Conservation (phyloP, 768 basidiomycete species). For the Antrodiella citrinella region DNA sequence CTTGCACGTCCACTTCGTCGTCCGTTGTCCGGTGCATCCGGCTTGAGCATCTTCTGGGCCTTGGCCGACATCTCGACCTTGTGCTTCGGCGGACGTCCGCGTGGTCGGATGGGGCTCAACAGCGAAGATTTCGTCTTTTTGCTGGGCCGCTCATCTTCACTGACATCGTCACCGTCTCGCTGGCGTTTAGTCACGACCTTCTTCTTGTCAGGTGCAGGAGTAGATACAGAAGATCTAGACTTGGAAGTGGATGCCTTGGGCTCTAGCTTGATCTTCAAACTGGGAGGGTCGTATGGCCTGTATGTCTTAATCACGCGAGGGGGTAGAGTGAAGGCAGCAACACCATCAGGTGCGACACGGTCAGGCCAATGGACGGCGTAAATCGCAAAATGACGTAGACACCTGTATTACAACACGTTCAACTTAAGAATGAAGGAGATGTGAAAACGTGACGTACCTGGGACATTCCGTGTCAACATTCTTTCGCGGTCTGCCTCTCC, state of each 20-base stretch:
- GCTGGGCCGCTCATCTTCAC: conserved; percentile 26
- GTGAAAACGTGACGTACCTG: conserved; percentile 39
- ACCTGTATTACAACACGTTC: conserved; percentile 32
- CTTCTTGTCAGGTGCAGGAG: no score
- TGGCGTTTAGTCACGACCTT: neutral
- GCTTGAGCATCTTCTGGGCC: conserved; percentile 15
- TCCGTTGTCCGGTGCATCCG: conserved; percentile 9
- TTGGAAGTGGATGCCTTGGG: no score
- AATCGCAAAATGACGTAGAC: conserved; percentile 74
- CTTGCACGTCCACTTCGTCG: conserved; percentile 24
- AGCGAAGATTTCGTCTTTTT: conserved; percentile 40
- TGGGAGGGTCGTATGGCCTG: conserved; percentile 19
- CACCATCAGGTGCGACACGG: conserved; percentile 45
- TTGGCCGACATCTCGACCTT: conserved; percentile 20
- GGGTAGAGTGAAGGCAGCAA: conserved; percentile 31
- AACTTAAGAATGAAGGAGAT: conserved; percentile 5
- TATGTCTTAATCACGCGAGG: conserved; percentile 32
- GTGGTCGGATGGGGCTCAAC: conserved; percentile 9
- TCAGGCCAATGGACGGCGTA: conserved; percentile 67
- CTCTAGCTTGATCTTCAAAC: no score
- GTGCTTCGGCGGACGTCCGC: conserved; percentile 18
- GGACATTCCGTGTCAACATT: conserved; percentile 59
- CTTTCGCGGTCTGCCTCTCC: conserved; percentile 30
- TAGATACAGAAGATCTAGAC: no score
- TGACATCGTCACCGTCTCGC: conserved; percentile 6